Base-by-base conservation (phyloP, 176 grass and related monocot genomes). In the Urochloa ruziziensis region DNA sequence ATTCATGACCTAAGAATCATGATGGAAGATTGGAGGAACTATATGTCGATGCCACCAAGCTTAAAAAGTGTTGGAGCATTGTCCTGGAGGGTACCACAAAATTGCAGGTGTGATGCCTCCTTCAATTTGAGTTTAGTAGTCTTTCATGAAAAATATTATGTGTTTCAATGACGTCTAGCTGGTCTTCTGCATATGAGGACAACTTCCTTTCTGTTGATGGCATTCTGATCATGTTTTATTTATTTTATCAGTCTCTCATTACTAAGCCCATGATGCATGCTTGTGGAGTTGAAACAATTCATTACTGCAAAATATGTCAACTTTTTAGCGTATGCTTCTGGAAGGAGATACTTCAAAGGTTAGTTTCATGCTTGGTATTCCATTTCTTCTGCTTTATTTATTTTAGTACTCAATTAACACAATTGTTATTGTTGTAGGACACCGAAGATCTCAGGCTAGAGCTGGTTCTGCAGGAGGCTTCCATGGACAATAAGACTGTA, bases 1-100 rank as follows among this genome's bases (percentile, higher is more conserved):
- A 60, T 95, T 51, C 85, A 95, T 81, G 90, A 92, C 86, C 34
- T 92, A 79, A 92, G 86, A 73, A 82, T 92, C 67, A 86, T 95
- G 47, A 80, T 90, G 83, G 90, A 90, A 63, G 85, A 90, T 29
- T 95, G 93, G 93, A 83, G 74, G 79, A 76, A 30, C 42, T 95
- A 92, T 86, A 70, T 90, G 82, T 90, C 93, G 36, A 67, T 92
- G 79, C 82, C 90, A 12, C 85, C 82, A 63, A 84, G 49, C 73
- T 67, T 92, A 83, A 88, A 90, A 57, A 81, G 12, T 63, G 65
- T 67, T 77, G 71, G 29, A 36, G 28, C 66, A 65, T 74, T 85
- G 18, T 80, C 81, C 74, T 92, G 93, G 90, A 85, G 79, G 46
- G 82, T 92, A 39, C 90, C 93, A 30, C 87, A 88, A 88, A 92